A percentile compares a stretch with the other conserved stretches of the same genome.
phyloP scores from a whole-genome alignment of 1,139 yeast species.

The Geotrichum fermentans region DNA sequence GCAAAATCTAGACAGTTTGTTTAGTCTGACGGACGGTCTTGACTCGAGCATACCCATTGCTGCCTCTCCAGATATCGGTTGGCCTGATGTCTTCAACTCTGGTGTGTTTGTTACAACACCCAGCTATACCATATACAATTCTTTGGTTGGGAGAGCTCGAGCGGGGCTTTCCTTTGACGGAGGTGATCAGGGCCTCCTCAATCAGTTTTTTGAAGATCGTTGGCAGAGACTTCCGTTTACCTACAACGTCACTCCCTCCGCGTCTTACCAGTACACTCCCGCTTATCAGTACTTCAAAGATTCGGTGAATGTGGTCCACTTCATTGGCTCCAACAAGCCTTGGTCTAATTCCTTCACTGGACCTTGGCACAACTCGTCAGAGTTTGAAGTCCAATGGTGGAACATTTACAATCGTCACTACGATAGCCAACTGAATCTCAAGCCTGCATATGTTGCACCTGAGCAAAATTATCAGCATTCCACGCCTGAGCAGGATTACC shows the following conservation, averaged over 20 bases:
- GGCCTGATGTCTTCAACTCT: slow-evolving; percentile 93
- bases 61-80: slow-evolving; percentile 91
- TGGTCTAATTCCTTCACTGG: slow-evolving; percentile 46
- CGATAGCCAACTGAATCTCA: slow-evolving; percentile 23
- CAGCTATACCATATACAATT: slow-evolving; percentile 42
- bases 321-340: slow-evolving; percentile 77
- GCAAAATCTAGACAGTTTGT: slow-evolving; percentile 42
- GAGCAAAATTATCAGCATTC: not conserved
- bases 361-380: slow-evolving; percentile 16
- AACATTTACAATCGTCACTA: slow-evolving; percentile 41
- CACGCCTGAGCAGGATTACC: not conserved
- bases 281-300: slow-evolving; percentile 60
- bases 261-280: slow-evolving; percentile 77
- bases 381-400: slow-evolving; percentile 43
- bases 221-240: slow-evolving; percentile 74
- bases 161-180: slow-evolving; percentile 70
- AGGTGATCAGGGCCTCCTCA: slow-evolving; percentile 90
- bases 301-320: slow-evolving; percentile 64
- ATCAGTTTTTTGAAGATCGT: slow-evolving; percentile 62
- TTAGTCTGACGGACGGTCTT: slow-evolving; percentile 34
- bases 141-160: slow-evolving; percentile 40
- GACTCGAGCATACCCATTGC: slow-evolving; percentile 26
- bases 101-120: slow-evolving; percentile 77
- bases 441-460: not conserved
- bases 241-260: slow-evolving; percentile 79